A percentile compares a stretch with the other conserved stretches of the same genome.
Evolutionary conservation across 257 asterid species (phyloP).

Genomic region (Craterostigma plantagineum): DNA sequence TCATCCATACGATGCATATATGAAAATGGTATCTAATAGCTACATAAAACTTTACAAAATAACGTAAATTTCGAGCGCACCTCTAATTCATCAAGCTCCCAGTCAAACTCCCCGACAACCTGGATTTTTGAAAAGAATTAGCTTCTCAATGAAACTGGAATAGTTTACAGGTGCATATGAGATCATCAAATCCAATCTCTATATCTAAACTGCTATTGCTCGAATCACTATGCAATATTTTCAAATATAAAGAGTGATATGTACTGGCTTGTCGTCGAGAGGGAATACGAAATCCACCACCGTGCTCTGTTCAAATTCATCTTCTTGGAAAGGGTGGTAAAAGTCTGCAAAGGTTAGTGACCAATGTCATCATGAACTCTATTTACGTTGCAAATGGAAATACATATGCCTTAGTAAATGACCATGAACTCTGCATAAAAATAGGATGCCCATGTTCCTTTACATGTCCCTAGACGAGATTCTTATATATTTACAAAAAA

Average conservation of each 20-base stretch:
- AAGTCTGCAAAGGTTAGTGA: constrained; percentile 32
- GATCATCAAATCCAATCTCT: too few relatives aligned
- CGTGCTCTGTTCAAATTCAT: constrained; percentile 61
- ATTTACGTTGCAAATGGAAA: not conserved
- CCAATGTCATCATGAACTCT: not conserved
- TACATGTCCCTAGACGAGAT: too few relatives aligned
- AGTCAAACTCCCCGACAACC: constrained; percentile 78
- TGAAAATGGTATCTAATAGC: not conserved
- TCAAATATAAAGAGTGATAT: too few relatives aligned
- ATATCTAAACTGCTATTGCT: too few relatives aligned
- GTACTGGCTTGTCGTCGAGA: constrained; percentile 61
- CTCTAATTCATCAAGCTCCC: constrained; percentile 85
- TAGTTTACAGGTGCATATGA: too few relatives aligned
- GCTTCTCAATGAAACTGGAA: too few relatives aligned
- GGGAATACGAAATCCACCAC: constrained; percentile 46
- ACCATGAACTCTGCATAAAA: too few relatives aligned
- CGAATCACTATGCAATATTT: too few relatives aligned
- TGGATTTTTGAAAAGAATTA: constrained; percentile 9
- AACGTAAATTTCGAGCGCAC: constrained; percentile 18
- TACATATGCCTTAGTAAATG: too few relatives aligned
- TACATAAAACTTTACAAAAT: not conserved
- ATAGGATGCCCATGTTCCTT: too few relatives aligned
- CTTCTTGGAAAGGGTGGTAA: constrained; percentile 68
- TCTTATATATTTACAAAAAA: too few relatives aligned
- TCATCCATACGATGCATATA: not conserved